Base-by-base conservation (phyloP, 2,329 filamentous ascomycete species). In the Hymenoscyphus fructigenus region DNA sequence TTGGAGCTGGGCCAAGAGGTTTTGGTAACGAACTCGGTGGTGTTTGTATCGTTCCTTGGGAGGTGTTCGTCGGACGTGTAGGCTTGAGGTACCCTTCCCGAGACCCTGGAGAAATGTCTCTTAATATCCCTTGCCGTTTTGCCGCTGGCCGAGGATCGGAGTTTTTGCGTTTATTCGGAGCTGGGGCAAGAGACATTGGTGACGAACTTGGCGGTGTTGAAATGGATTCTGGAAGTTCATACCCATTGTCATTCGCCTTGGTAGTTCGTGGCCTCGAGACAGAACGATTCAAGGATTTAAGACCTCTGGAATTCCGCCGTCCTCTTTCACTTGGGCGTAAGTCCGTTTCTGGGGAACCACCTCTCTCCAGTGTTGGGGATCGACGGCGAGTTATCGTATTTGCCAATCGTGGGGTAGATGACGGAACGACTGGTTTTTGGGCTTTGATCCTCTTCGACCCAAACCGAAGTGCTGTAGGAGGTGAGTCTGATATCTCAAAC, bases 401-500 rank as follows among this genome's bases (percentile, higher is more conserved):
- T 47, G 17, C 23, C 2, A 15, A 26, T 53, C 10, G 59, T 20
- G 9, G 15, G 10, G 20, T 23, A n/a, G n/a, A 14, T 57, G 44
- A 29, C 38, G n/a, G 15, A 6, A 10, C 17, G 17, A 29, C 29
- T 26, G 14, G 20, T 9, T 44, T 59, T 36, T 44, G 59, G 55
- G 60, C 29, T 36, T 53, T 65, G 7, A 61, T 58, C 2, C 65
- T 38, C 1, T 64, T 63, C 9, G 65, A 63, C 17, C 67, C 66
- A 32, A 66, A 32, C n/a, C 50, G 75, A 4, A 76, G 72, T 61
- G 64, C 57, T 14, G 50, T 14, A 17, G 67, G 23, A 23, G 89
- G 78, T 0, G 89, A 90, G 1, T 82, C 81, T 1, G 83, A 78
- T 60, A 95, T 87, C 47, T 89, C 84, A 61, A 91, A 84, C 67